A percentile compares a stretch with the other conserved stretches of the same genome.
Conservation (phyloP, 768 basidiomycete species). For the Agrocybe pediades region DNA sequence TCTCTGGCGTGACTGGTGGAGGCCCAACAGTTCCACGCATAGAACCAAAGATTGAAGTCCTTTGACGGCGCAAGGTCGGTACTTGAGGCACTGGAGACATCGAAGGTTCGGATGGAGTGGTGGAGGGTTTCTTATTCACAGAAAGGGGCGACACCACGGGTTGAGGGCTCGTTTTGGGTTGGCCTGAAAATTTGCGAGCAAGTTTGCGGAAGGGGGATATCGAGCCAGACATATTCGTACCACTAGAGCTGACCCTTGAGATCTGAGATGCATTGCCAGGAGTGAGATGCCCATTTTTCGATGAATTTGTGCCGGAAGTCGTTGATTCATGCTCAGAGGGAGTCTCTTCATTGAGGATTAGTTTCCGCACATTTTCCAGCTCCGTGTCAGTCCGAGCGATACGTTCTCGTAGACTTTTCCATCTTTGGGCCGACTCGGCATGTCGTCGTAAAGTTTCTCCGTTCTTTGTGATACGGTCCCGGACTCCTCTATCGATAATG, state of each 20-base stretch:
- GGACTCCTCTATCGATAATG: slow-evolving; percentile 93
- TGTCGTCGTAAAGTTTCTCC: slow-evolving; percentile 91
- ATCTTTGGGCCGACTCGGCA: slow-evolving; percentile 85
- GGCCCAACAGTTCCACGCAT: slow-evolving; percentile 45
- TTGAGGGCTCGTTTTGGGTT: slow-evolving; percentile 34
- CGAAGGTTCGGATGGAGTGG: slow-evolving; percentile 54
- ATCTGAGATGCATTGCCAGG: slow-evolving; percentile 44
- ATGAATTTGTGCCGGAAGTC: slow-evolving; percentile 55
- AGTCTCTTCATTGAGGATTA: slow-evolving; percentile 51
- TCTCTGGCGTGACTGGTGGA: slow-evolving; percentile 55
- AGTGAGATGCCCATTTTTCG: slow-evolving; percentile 61
- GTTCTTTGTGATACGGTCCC: slow-evolving; percentile 93
- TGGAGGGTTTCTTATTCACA: slow-evolving; percentile 41
- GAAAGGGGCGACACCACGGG: slow-evolving; percentile 46
- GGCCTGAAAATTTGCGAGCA: slow-evolving; percentile 68
- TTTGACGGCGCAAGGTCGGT: slow-evolving; percentile 48
- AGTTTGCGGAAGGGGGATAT: slow-evolving; percentile 83
- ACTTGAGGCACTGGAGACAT: slow-evolving; percentile 13
- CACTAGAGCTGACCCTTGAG: slow-evolving; percentile 47
- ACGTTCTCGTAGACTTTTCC: slow-evolving; percentile 78
- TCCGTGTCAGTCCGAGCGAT: slow-evolving; percentile 81
- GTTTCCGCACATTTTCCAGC: slow-evolving; percentile 71
- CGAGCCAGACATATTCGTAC: slow-evolving; percentile 63
- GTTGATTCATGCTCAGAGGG: slow-evolving; percentile 70
- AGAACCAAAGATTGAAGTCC: slow-evolving; percentile 61